Evolutionary conservation across 129 eudicot species (phyloP).

Genomic region (Lonicera japonica): DNA sequence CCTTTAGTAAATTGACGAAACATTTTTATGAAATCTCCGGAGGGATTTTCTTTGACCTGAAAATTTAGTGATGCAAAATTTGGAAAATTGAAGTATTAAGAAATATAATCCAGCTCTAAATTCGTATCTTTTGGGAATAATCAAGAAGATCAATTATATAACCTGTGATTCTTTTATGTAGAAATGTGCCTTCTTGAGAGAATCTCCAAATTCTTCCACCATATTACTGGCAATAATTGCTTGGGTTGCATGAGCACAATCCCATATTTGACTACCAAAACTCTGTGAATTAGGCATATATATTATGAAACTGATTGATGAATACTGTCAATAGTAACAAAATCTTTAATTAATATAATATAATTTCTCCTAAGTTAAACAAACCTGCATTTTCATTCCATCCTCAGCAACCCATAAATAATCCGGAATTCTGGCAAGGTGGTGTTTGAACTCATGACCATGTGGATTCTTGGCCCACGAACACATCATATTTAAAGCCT

Average conservation of each 20-base stretch:
- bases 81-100: too few relatives aligned
- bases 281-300: conserved; percentile 4
- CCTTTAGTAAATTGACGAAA: conserved; percentile 66
- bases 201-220: conserved; percentile 66
- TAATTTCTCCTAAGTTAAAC: too few relatives aligned
- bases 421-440: conserved; percentile 64
- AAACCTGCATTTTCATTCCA: conserved; percentile 59
- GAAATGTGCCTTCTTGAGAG: conserved; percentile 57
- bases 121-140: background rate
- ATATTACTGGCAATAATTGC: conserved; percentile 53
- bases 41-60: conserved; percentile 39
- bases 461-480: conserved; percentile 74
- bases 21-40: conserved; percentile 42
- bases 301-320: too few relatives aligned
- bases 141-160: background rate
- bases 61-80: background rate
- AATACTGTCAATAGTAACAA: too few relatives aligned
- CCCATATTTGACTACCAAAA: conserved; percentile 81
- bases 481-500: conserved; percentile 75
- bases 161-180: conserved; percentile 66
- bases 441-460: conserved; percentile 52
- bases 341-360: too few relatives aligned
- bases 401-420: conserved; percentile 75
- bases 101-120: too few relatives aligned
- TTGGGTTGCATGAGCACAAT: conserved; percentile 51